Conservation (phyloP, 2,329 filamentous ascomycete genomes). For the Exophiala bonariae region DNA sequence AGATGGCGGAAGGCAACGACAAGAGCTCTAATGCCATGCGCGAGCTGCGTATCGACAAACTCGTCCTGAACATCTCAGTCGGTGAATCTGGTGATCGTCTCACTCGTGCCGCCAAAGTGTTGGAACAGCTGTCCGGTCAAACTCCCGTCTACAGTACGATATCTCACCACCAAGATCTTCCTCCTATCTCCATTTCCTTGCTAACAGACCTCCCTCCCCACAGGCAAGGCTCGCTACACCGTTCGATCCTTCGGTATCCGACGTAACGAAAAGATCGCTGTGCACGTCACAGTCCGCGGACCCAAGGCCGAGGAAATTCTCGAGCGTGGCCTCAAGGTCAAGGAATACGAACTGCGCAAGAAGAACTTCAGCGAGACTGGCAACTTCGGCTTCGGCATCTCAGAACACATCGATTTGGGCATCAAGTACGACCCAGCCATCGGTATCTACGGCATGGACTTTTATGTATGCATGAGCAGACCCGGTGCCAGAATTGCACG, state of each 20-base stretch:
- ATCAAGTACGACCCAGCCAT: conserved; percentile 99
- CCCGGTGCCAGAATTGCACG: conserved; percentile 97
- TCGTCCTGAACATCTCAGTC: conserved; percentile 99
- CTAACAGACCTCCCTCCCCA: conserved; percentile 17
- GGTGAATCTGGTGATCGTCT: conserved; percentile 99
- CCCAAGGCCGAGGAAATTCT: conserved; percentile 99
- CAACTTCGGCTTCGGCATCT: conserved; percentile 99
- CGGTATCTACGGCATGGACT: conserved; percentile 99
- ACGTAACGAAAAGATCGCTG: conserved; percentile 99
- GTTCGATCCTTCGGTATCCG: conserved; percentile 99
- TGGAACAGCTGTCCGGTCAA: conserved; percentile 99
- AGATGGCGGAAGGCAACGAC: conserved; percentile 65
- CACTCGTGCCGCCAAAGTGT: conserved; percentile 98
- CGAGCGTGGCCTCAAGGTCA: conserved; percentile 99
- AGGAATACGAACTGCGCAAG: conserved; percentile 99
- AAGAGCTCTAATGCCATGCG: conserved; percentile 98
- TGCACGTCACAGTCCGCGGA: conserved; percentile 98
- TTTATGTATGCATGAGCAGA: conserved; percentile 99
- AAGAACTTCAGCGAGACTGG: conserved; percentile 99
- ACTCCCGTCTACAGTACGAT: conserved; percentile 96
- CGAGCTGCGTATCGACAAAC: conserved; percentile 99
- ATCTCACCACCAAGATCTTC: conserved; percentile 4
- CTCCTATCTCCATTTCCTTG: background rate
- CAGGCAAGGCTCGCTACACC: conserved; percentile 99
- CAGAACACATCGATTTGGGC: conserved; percentile 99